Conservation (phyloP, 129 eudicot species). For the Tagetes patula region DNA sequence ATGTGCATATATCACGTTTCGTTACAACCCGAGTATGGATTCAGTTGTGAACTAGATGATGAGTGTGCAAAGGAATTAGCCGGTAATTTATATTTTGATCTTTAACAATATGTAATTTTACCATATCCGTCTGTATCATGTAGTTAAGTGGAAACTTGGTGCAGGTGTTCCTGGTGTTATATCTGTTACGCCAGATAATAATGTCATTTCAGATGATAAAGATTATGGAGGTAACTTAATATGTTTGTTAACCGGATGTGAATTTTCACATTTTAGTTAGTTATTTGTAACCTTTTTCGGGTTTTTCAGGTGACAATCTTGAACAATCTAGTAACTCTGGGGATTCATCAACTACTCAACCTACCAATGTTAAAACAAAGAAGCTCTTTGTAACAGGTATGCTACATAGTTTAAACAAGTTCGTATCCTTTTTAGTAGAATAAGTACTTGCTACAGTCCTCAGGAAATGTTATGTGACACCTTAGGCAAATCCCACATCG, state of each 20-base stretch:
- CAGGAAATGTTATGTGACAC: neutral
- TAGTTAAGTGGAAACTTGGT: slow-evolving; percentile 14
- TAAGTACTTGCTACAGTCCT: slow-evolving; percentile 9
- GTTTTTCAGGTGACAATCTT: slow-evolving; percentile 40
- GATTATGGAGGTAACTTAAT: slow-evolving; percentile 65
- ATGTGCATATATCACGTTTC: slow-evolving; percentile 87
- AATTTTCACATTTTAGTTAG: neutral
- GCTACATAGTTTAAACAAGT: slow-evolving; percentile 18
- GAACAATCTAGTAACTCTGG: slow-evolving; percentile 27
- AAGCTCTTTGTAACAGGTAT: slow-evolving; percentile 93
- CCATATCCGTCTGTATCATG: neutral
- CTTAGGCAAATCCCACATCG: neutral
- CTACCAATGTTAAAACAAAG: slow-evolving; percentile 63
- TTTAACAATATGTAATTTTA: neutral
- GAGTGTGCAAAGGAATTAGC: slow-evolving; percentile 65
- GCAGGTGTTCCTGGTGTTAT: slow-evolving; percentile 84
- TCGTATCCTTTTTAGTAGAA: slow-evolving; percentile 1
- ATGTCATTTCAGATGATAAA: slow-evolving; percentile 54
- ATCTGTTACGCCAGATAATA: slow-evolving; percentile 60
- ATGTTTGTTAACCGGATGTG: slow-evolving; percentile 2
- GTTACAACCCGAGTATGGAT: slow-evolving; percentile 64
- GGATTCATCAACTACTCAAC: slow-evolving; percentile 37
- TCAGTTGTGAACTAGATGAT: slow-evolving; percentile 85
- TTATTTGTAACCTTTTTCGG: neutral
- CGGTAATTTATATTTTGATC: slow-evolving; percentile 40